phyloP scores from a whole-genome alignment of 345 rosid species.

The Lepidium africanum region DNA sequence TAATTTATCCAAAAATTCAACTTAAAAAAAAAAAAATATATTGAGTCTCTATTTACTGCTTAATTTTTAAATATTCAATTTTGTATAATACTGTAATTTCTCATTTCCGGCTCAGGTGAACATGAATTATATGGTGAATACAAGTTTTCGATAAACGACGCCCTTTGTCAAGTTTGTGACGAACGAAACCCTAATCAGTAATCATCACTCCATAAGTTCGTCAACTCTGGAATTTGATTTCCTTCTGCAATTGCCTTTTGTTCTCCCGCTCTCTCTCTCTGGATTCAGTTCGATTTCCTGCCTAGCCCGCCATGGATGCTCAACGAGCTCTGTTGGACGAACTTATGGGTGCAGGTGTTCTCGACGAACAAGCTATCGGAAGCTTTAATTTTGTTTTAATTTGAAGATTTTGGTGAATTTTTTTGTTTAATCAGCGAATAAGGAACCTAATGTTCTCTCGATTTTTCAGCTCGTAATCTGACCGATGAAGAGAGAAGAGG shows the following conservation, averaged over 20 bases:
- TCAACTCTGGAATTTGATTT: constrained; percentile 1
- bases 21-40: neutral
- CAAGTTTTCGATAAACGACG: neutral
- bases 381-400: neutral
- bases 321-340: constrained; percentile 95
- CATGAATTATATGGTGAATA: neutral
- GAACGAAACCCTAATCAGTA: constrained; percentile 30
- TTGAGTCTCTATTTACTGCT: too few relatives aligned
- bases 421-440: neutral
- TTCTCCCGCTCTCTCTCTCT: neutral
- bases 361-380: neutral
- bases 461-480: constrained; percentile 65
- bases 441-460: neutral
- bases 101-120: neutral
- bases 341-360: constrained; percentile 88
- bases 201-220: constrained; percentile 18
- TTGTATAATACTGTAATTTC: too few relatives aligned
- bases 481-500: constrained; percentile 87
- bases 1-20: neutral
- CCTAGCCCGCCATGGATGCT: constrained; percentile 55
- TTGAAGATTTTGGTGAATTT: neutral
- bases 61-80: too few relatives aligned
- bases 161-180: neutral
- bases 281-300: neutral
- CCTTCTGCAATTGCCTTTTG: neutral